A percentile compares a stretch with the other conserved stretches of the same genome.
Evolutionary conservation across 192 early-diverging fungal species (phyloP).

Genomic region (Coemansia sp.): DNA sequence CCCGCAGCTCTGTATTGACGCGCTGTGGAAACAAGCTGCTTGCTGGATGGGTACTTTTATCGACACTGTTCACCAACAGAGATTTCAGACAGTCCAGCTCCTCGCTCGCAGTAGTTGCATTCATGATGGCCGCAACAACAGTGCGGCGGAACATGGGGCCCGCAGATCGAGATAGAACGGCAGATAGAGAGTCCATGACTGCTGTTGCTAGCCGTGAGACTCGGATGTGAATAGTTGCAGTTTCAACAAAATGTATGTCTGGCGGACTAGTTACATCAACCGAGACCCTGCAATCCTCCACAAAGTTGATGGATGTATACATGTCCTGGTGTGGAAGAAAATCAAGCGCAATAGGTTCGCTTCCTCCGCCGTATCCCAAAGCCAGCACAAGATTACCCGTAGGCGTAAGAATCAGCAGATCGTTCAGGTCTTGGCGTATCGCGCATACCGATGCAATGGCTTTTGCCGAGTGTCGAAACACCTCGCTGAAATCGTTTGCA

Average conservation of each 20-base stretch:
- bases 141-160: slow-evolving; percentile 15
- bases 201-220: slow-evolving; percentile 17
- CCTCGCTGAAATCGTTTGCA: slow-evolving; percentile 13
- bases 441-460: slow-evolving; percentile 20
- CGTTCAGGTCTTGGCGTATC: slow-evolving; percentile 13
- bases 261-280: background rate
- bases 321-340: background rate
- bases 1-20: slow-evolving; percentile 21
- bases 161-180: slow-evolving; percentile 19
- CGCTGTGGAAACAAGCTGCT: slow-evolving; percentile 13
- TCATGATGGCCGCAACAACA: slow-evolving; percentile 7
- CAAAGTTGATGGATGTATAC: slow-evolving; percentile 6
- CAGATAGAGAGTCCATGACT: slow-evolving; percentile 17
- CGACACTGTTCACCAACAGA: slow-evolving; percentile 20
- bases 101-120: background rate
- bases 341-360: slow-evolving; percentile 10
- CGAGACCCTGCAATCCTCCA: background rate
- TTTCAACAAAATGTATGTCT: background rate
- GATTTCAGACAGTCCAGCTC: slow-evolving; percentile 17
- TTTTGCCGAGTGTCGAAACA: slow-evolving; percentile 26
- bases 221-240: slow-evolving; percentile 5
- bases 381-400: slow-evolving; percentile 11
- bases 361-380: slow-evolving; percentile 7
- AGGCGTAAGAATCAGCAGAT: slow-evolving; percentile 27
- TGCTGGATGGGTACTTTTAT: slow-evolving; percentile 2